Percentiles rank a stretch among this genome's conserved stretches.
Evolutionary conservation across 306 rosid genomes (phyloP).

Genomic region (Ziziphus jujuba): DNA sequence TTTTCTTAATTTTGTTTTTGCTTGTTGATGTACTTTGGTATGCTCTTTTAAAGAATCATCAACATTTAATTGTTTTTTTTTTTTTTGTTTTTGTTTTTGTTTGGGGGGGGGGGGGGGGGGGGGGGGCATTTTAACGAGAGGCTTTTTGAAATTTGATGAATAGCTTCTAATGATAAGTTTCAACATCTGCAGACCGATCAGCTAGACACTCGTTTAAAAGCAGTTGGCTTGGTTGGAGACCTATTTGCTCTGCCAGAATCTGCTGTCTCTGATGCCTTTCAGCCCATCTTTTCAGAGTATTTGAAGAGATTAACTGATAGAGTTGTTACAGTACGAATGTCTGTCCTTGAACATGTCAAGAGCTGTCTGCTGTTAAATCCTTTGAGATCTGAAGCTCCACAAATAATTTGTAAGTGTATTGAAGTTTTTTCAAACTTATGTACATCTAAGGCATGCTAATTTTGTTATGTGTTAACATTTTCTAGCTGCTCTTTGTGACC

Average conservation of each 20-base stretch:
- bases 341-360: slow-evolving; percentile 80
- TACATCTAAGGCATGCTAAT: slow-evolving; percentile 27
- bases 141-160: slow-evolving; percentile 21
- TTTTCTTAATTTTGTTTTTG: neutral
- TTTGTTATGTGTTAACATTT: slow-evolving; percentile 32
- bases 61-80: neutral
- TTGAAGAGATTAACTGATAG: slow-evolving; percentile 94
- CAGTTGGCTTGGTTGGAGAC: slow-evolving; percentile 89
- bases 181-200: slow-evolving; percentile 77
- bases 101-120: no score
- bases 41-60: neutral
- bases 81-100: no score
- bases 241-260: slow-evolving; percentile 76
- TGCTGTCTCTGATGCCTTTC: slow-evolving; percentile 77
- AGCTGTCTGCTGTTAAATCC: slow-evolving; percentile 81
- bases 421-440: neutral
- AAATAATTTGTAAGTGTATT: slow-evolving; percentile 68
- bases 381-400: slow-evolving; percentile 71
- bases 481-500: slow-evolving; percentile 91
- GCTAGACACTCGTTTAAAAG: slow-evolving; percentile 88
- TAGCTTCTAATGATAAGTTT: slow-evolving; percentile 30
- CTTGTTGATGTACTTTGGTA: no score
- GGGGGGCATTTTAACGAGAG: neutral
- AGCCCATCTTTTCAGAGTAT: slow-evolving; percentile 88
- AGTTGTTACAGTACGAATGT: slow-evolving; percentile 84